Conservation (phyloP, 495 filamentous ascomycete species). For the Neurospora terricola region DNA sequence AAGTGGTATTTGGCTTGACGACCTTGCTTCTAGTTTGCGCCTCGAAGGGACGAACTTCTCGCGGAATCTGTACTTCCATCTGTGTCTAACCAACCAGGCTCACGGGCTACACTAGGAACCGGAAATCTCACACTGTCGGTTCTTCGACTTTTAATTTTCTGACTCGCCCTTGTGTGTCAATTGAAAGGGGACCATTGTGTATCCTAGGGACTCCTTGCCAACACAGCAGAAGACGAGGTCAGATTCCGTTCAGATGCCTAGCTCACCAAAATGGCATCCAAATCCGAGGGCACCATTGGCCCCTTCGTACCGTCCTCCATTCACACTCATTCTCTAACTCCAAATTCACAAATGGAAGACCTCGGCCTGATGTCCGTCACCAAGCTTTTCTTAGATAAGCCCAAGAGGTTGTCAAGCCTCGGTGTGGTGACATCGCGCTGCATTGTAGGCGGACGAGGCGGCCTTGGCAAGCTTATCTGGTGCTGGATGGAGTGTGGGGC, state of each 20-base stretch:
- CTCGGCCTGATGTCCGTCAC: background rate
- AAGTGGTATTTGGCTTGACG: background rate
- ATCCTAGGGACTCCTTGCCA: background rate
- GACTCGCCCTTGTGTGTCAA: background rate
- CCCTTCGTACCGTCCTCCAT: background rate
- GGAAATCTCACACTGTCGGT: background rate
- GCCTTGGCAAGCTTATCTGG: background rate
- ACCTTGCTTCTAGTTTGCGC: background rate
- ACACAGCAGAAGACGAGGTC: background rate
- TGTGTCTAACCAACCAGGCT: background rate
- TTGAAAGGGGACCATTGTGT: too few relatives aligned
- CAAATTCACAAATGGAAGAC: background rate
- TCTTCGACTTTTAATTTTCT: background rate
- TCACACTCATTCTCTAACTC: background rate
- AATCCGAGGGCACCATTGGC: background rate
- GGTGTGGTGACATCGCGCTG: background rate
- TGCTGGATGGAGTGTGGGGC: background rate
- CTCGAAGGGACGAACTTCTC: background rate
- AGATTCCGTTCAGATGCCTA: background rate
- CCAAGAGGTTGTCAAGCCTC: background rate
- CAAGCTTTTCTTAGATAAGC: background rate
- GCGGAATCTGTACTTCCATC: background rate
- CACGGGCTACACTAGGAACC: background rate
- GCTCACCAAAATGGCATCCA: background rate
- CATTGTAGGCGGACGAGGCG: background rate